Conservation (phyloP, 2,329 filamentous ascomycete genomes). For the Nemania bipapillata region DNA sequence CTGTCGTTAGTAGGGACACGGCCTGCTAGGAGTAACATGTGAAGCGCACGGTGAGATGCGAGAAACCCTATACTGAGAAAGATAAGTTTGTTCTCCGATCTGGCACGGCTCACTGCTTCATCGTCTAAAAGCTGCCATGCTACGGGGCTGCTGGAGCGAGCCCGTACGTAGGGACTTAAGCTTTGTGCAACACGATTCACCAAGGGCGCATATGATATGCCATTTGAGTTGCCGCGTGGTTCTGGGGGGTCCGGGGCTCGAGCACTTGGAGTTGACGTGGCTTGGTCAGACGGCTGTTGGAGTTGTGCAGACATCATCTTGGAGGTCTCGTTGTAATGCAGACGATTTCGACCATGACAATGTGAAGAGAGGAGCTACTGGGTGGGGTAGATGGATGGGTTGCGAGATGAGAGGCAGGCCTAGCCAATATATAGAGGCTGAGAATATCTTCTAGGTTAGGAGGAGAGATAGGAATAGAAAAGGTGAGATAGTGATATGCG, state of each 20-base stretch:
- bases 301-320: constrained; percentile 42
- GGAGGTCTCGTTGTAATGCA: constrained; percentile 9
- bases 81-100: constrained; percentile 83
- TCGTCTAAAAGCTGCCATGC: constrained; percentile 90
- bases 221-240: constrained; percentile 8
- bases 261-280: constrained; percentile 4
- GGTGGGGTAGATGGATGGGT: background rate
- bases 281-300: constrained; percentile 31
- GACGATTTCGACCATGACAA: constrained; percentile 28
- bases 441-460: background rate
- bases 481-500: constrained; percentile 7
- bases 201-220: constrained; percentile 43
- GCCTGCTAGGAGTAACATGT: background rate
- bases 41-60: constrained; percentile 85
- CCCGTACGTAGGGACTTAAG: constrained; percentile 70
- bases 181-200: constrained; percentile 55
- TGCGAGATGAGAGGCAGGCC: background rate
- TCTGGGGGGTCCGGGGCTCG: constrained; percentile 1
- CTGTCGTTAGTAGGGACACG: constrained; percentile 27
- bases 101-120: constrained; percentile 79
- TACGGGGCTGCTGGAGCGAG: constrained; percentile 82
- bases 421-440: background rate
- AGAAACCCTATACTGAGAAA: constrained; percentile 96
- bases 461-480: constrained; percentile 2
- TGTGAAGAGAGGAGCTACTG: background rate